phyloP scores from a whole-genome alignment of 2,329 filamentous ascomycete genomes.

The Fusarium longipes region DNA sequence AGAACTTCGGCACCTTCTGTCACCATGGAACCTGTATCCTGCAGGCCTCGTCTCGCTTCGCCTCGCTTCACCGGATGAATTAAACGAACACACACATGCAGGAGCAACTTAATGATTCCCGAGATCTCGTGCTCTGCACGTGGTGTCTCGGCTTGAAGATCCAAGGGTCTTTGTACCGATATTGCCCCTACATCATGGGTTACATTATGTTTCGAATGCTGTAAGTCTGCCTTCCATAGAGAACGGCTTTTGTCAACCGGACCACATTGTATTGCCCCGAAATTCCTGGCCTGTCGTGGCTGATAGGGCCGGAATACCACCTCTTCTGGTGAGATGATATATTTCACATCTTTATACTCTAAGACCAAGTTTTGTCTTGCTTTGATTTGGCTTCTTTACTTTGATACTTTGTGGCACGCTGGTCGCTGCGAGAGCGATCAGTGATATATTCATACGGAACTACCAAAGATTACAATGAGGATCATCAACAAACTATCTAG shows the following conservation, averaged over 20 bases:
- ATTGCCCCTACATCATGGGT: slow-evolving; percentile 1
- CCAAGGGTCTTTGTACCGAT: slow-evolving; percentile 9
- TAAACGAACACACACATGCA: slow-evolving; percentile 1
- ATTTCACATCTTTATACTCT: slow-evolving; percentile 6
- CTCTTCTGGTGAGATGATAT: neutral
- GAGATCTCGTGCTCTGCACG: slow-evolving; percentile 30
- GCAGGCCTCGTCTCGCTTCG: slow-evolving; percentile 2
- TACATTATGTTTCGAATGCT: slow-evolving; percentile 22
- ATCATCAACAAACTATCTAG: slow-evolving; percentile 17
- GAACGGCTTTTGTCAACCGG: slow-evolving; percentile 16
- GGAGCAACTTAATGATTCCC: slow-evolving; percentile 12
- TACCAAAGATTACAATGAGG: neutral
- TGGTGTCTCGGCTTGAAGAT: slow-evolving; percentile 30
- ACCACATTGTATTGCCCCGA: slow-evolving; percentile 33
- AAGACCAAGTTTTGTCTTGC: neutral
- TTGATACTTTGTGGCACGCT: neutral
- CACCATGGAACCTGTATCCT: neutral
- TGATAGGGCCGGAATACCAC: slow-evolving; percentile 41
- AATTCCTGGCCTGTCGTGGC: slow-evolving; percentile 26
- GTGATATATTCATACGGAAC: neutral
- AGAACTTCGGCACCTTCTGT: slow-evolving; percentile 42
- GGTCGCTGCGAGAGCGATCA: neutral
- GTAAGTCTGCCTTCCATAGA: slow-evolving; percentile 14
- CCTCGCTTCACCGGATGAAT: slow-evolving; percentile 26
- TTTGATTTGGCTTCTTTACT: neutral